Conservation (phyloP, 148 eudicot species). For the Nepenthes gracilis region DNA sequence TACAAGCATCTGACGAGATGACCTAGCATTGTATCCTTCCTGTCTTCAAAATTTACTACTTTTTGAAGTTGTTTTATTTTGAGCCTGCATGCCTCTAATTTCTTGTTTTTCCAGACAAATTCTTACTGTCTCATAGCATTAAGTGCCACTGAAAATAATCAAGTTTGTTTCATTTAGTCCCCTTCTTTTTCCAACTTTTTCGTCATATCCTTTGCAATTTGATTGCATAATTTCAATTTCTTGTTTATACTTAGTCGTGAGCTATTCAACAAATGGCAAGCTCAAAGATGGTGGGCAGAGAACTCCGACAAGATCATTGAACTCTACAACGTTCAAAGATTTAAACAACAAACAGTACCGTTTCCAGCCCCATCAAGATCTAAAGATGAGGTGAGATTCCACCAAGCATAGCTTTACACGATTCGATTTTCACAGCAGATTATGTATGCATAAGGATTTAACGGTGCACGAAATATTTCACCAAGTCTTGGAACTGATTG, state of each 20-base stretch:
- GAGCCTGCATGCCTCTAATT: too few relatives aligned
- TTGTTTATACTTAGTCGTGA: conserved; percentile 60
- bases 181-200: too few relatives aligned
- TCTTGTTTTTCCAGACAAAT: too few relatives aligned
- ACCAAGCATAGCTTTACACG: background rate
- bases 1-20: too few relatives aligned
- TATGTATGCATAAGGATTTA: background rate
- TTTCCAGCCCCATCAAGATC: conserved; percentile 46
- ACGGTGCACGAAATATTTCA: background rate
- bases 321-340: conserved; percentile 78
- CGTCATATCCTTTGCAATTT: too few relatives aligned
- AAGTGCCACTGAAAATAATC: too few relatives aligned
- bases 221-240: background rate
- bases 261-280: conserved; percentile 93
- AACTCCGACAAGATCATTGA: conserved; percentile 90
- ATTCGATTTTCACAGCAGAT: background rate
- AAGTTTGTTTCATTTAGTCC: too few relatives aligned
- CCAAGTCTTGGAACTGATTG: background rate
- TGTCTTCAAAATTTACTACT: too few relatives aligned
- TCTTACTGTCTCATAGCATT: too few relatives aligned
- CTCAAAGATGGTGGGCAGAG: conserved; percentile 98
- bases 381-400: conserved; percentile 57
- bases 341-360: conserved; percentile 49
- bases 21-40: too few relatives aligned
- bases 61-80: too few relatives aligned